Base-by-base conservation (phyloP, 768 basidiomycete genomes). In the Amanita rubescens region DNA sequence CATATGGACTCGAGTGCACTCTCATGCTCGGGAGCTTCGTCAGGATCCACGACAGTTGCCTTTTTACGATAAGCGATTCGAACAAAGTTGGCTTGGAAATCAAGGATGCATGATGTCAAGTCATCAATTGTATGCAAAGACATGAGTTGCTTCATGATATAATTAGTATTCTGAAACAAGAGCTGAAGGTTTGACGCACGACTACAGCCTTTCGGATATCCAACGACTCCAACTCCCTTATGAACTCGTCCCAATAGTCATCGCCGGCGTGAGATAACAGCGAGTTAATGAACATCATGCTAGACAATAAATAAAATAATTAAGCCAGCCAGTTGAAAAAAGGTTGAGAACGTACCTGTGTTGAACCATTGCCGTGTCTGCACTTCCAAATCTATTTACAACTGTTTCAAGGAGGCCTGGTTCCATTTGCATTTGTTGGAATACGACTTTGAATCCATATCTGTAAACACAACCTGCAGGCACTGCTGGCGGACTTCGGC, bases 271-370 rank as follows among this genome's bases (percentile, higher is more conserved):
- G 85, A 7, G 85, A 77, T 53, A 94, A 65, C 9, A 94, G 72
- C 7, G 90, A 89, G 63, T 94, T 93, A 60, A 95, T 88, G 59
- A 95, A 71, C 82, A 88, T 90, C 81, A 95, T 84, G 57, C 90
- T 91, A 59, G 41, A 11, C 30, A 57, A 53, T 35, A 47, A 34
- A 63, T 38, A 33, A 42, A 33, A 35, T 49, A 33, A 53, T 50
- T 55, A 35, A 58, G 38, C 49, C 8, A 55, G n/a, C 20, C 22
- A 55, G 17, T 22, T 27, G 49, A 5, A 38, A 19, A 9, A 46
- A 1, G 15, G 20, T 20, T 14, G 32, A n/a, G 20, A 11, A 58
- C 66, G 41, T 46, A 84, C 90, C 90, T 92, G 63, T 90, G 79
- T 59, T 90, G 75, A 19, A 83, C 85, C 84, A 91, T 90, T 25